Evolutionary conservation across 1,139 yeast species (phyloP).

Genomic region (Magnusiomyces ingens): DNA sequence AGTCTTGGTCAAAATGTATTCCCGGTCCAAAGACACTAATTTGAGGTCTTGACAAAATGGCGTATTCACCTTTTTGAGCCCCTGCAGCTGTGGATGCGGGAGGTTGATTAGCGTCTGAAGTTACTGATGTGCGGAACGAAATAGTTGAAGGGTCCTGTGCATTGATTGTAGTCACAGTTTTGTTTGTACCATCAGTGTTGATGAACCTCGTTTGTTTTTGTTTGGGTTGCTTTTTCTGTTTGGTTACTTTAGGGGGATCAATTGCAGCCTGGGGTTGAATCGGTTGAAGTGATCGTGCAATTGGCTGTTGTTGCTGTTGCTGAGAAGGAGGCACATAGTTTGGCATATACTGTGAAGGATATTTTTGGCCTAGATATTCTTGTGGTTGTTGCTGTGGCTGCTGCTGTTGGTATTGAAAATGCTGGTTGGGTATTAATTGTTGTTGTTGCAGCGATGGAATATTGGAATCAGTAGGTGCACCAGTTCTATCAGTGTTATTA

Average conservation of each 20-base stretch:
- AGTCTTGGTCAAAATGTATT: slow-evolving; percentile 44
- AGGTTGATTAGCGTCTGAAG: slow-evolving; percentile 15
- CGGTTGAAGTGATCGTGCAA: neutral
- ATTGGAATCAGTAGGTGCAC: neutral
- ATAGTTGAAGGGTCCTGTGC: neutral
- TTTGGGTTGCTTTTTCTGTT: slow-evolving; percentile 3
- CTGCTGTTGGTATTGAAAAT: slow-evolving; percentile 6
- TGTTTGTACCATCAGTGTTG: slow-evolving; percentile 1
- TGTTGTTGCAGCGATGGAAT: slow-evolving; percentile 4
- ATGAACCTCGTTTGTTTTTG: slow-evolving; percentile 4
- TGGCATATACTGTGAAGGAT: neutral
- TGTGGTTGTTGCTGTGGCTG: slow-evolving; percentile 8
- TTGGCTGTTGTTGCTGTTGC: slow-evolving; percentile 6
- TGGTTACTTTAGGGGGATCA: neutral
- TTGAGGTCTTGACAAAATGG: slow-evolving; percentile 36
- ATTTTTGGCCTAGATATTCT: slow-evolving; percentile 1
- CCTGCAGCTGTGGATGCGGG: slow-evolving; percentile 25
- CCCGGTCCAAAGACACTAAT: slow-evolving; percentile 27
- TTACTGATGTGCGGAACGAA: neutral
- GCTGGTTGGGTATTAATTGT: slow-evolving; percentile 1
- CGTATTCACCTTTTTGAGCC: slow-evolving; percentile 29
- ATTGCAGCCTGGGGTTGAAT: neutral
- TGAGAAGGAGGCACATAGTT: neutral
- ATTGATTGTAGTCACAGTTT: neutral
- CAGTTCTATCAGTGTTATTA: neutral